Percentiles rank a stretch among this genome's conserved stretches.
phyloP scores from a whole-genome alignment of 2,329 filamentous ascomycete genomes.

The Xylariaceae sp. region DNA sequence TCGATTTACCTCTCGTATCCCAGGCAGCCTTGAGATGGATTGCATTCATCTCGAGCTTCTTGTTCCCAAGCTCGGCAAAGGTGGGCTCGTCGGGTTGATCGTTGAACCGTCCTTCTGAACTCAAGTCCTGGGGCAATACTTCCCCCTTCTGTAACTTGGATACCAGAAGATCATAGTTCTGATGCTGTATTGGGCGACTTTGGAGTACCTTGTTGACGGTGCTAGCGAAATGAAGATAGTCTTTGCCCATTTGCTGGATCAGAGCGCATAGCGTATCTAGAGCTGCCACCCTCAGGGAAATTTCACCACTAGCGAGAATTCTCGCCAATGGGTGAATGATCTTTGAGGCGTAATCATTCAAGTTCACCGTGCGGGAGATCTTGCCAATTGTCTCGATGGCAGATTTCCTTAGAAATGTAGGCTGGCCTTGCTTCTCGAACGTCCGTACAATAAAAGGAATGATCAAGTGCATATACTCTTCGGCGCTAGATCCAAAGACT shows the following conservation, averaged over 20 bases:
- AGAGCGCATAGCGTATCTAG: slow-evolving; percentile 91
- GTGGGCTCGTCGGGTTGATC: slow-evolving; percentile 74
- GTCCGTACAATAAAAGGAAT: slow-evolving; percentile 91
- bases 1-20: slow-evolving; percentile 95
- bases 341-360: slow-evolving; percentile 93
- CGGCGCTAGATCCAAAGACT: slow-evolving; percentile 89
- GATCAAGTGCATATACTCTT: slow-evolving; percentile 99
- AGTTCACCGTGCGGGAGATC: slow-evolving; percentile 90
- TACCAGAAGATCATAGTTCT: slow-evolving; percentile 87
- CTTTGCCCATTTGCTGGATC: slow-evolving; percentile 91
- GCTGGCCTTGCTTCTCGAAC: slow-evolving; percentile 84
- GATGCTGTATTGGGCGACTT: slow-evolving; percentile 74
- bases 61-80: slow-evolving; percentile 78
- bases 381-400: slow-evolving; percentile 94
- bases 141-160: slow-evolving; percentile 93
- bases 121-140: slow-evolving; percentile 88
- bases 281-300: slow-evolving; percentile 69
- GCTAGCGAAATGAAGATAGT: slow-evolving; percentile 90
- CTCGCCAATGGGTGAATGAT: slow-evolving; percentile 92
- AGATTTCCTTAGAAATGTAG: slow-evolving; percentile 70
- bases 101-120: slow-evolving; percentile 74
- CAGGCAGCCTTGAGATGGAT: slow-evolving; percentile 95
- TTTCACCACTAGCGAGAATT: slow-evolving; percentile 69
- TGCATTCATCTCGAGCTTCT: slow-evolving; percentile 95
- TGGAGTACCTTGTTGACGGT: slow-evolving; percentile 86